phyloP scores from a whole-genome alignment of 441 rosid genomes.

The Breynia disticha region DNA sequence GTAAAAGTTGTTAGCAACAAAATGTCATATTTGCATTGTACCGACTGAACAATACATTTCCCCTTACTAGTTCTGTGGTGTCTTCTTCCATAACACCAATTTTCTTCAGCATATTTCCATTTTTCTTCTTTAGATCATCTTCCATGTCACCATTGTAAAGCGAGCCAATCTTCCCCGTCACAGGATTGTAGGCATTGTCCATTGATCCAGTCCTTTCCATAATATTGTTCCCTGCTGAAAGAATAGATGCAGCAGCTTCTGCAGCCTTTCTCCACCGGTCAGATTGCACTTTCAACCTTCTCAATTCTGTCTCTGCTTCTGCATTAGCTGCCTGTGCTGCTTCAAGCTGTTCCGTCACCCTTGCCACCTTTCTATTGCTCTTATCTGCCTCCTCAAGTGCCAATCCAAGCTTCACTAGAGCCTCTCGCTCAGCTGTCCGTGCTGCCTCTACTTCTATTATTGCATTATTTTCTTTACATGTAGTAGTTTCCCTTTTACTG shows the following conservation, averaged over 20 bases:
- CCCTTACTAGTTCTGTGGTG: conserved; percentile 46
- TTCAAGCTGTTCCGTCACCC: conserved; percentile 60
- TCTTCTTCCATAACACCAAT: conserved; percentile 81
- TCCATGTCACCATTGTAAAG: conserved; percentile 58
- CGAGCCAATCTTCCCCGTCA: conserved; percentile 31
- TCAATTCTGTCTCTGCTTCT: conserved; percentile 71
- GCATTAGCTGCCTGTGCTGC: conserved; percentile 60
- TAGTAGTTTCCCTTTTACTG: conserved; percentile 28
- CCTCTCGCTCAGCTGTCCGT: conserved; percentile 48
- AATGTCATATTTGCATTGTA: too few relatives aligned
- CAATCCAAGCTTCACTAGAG: conserved; percentile 44
- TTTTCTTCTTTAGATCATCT: conserved; percentile 82
- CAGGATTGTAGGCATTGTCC: conserved; percentile 32
- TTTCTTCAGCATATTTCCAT: conserved; percentile 80
- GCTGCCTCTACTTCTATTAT: conserved; percentile 31
- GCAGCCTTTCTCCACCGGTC: conserved; percentile 99
- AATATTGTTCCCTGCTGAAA: conserved; percentile 51
- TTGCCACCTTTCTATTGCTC: conserved; percentile 45
- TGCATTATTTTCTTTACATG: conserved; percentile 23
- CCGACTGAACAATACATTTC: too few relatives aligned
- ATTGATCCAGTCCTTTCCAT: conserved; percentile 49
- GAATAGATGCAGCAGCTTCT: conserved; percentile 80
- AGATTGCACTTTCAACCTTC: conserved; percentile 84
- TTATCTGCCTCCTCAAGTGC: conserved; percentile 64
- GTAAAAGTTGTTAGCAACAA: too few relatives aligned